Base-by-base conservation (phyloP, 768 basidiomycete species). In the Cyathus striatus region DNA sequence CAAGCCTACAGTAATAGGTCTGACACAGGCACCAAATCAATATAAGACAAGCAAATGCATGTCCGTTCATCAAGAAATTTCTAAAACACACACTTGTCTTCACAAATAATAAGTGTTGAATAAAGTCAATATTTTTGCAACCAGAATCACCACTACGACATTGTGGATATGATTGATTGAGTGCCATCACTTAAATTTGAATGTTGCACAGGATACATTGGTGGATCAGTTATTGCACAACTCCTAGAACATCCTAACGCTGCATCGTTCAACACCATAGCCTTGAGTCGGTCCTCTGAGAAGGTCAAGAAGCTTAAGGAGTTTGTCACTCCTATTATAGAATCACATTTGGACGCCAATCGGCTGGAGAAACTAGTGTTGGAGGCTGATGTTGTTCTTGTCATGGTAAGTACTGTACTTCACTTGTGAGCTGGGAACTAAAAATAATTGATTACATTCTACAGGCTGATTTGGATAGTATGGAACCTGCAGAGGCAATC, bases 241-340 rank as follows among this genome's bases (percentile, higher is more conserved):
- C 58, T 76, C 22, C 53, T 77, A 6, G 45, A 46, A 10, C 70
- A 67, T 44, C 59, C 64, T 3, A 53, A 68, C 5, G 48, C 54
- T 21, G 23, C 49, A 10, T 55, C 57, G 1, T 64, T 75, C 43
- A 52, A 65, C 23, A 64, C 76, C 34, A 68, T 64, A 3, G 68
- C 61, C 9, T 63, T 76, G 10, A 68, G 72, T 12, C 69, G 75
- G 17, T 62, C 58, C 30, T 40, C 49, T 1, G 68, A 71, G 23
- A 76, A 75, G 48, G 74, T 71, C 0, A 65, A 65, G 30, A 66
- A 68, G 43, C 44, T 77, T 30, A 56, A 59, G 40, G 41, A 51
- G 2, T 65, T 66, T 1, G 48, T 73, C 34, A 60, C 58, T n/a
- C 52, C 61, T 1, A 51, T 69, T 6, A 43, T 67, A 16, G 78